Evolutionary conservation across 805 yeast genomes (phyloP), one percentile per base, ranked within the genome.

Genomic region (Candida nanaspora): DNA sequence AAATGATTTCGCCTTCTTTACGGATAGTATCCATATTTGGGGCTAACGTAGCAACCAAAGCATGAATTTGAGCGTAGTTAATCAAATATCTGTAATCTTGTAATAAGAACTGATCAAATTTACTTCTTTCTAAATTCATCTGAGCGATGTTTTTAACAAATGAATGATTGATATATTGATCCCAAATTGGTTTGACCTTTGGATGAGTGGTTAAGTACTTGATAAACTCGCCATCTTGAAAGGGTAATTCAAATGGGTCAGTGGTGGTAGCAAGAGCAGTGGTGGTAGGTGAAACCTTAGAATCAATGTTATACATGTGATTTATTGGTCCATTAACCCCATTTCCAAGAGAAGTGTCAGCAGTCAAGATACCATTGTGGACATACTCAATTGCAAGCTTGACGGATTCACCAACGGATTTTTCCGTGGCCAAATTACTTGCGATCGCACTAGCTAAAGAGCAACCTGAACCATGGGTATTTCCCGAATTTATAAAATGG

Each of bases 401-500:
- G 7, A 84, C 72, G 0, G 95, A 66, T 2, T 66, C 68, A 3
- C 50, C 46, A 8, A 85, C 51, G 0, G 64, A 27, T 28, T 54
- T 47, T 0, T 80, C 81, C 28, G 67, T 67, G 3, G 95, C 89
- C 21, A 86, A 49, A 49, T 83, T 77, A 2, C 93, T 78, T 0
- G 93, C 80, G 46, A 88, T 81, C 0, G 95, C 72, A 0, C 95
- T 80, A 0, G 94, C 78, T 38, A 88, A 66, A 0, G 96, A 84
- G 60, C 96, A 88, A 1, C 96, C 96, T 3, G 96, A 86, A 11
- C 96, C 96, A 57, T 88, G 96, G 1, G 86, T 78, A 52, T 81
- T 75, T 2, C 61, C 56, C 1, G 87, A 66, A 6, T 62, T 53
- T 11, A 76, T 57, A 46, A 52, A 72, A 2, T 57, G 59, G 7